phyloP scores from a whole-genome alignment of 2,329 filamentous ascomycete genomes.

The Phialemonium atrogriseum region DNA sequence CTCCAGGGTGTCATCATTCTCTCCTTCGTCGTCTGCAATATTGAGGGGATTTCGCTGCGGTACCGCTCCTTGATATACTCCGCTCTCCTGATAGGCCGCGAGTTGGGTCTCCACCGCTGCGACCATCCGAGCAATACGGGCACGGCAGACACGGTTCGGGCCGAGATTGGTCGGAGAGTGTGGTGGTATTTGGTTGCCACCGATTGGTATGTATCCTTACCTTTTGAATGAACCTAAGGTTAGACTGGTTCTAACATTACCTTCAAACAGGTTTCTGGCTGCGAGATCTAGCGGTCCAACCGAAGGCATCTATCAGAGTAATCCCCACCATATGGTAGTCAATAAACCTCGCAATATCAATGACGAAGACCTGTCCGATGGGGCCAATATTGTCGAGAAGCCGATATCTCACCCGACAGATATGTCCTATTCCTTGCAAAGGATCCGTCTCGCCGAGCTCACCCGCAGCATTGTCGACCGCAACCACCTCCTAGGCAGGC shows the following conservation, averaged over 20 bases:
- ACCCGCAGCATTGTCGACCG: neutral
- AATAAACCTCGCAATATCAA: slow-evolving; percentile 1
- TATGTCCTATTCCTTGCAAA: slow-evolving; percentile 1
- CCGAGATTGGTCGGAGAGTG: slow-evolving; percentile 2
- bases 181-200: slow-evolving; percentile 1
- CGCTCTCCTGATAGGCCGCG: slow-evolving; percentile 6
- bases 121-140: slow-evolving; percentile 23
- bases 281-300: too few species aligned
- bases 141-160: too few species aligned
- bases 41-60: slow-evolving; percentile 16
- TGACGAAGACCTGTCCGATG: slow-evolving; percentile 1
- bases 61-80: slow-evolving; percentile 13
- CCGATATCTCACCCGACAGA: slow-evolving; percentile 1
- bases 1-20: slow-evolving; percentile 18
- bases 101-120: slow-evolving; percentile 24
- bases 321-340: neutral
- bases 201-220: slow-evolving; percentile 1
- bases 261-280: too few species aligned
- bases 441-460: slow-evolving; percentile 1
- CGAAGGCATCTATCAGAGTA: neutral
- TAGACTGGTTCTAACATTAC: too few species aligned
- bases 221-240: too few species aligned
- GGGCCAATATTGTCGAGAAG: neutral
- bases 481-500: neutral
- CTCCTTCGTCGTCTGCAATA: slow-evolving; percentile 17